Base-by-base conservation (phyloP, 495 filamentous ascomycete genomes). In the Durotheca rogersii region DNA sequence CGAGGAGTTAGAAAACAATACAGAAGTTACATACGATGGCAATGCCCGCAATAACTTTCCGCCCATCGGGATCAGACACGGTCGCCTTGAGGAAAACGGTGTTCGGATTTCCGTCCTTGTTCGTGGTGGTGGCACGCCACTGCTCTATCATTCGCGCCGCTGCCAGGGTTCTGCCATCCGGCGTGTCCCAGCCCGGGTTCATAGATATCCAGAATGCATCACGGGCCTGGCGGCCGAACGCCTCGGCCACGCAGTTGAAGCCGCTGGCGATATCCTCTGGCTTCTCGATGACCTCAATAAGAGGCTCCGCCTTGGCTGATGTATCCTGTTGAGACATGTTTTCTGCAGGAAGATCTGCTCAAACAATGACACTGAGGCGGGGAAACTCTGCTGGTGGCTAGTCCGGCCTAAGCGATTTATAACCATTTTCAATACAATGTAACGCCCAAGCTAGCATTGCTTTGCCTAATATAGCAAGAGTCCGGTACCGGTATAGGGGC, bases 31-130 rank as follows among this genome's bases (percentile, higher is more conserved):
- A n/a, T n/a, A n/a, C n/a, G 32, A 73, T 68, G 4, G 72, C 72
- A 4, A 70, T 41, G 6, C 74, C 74, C 7, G 53, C 74, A 32
- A 73, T 63, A 4, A 55, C 36, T 9, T 58, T 52, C 2, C 40
- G 25, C 1, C 30, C 14, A 4, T 58, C n/a, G 1, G 41, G 47
- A 32, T 46, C 40, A 0, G 68, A 58, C 4, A 77, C 23, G 4
- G 65, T 72, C 4, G 72, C 72, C 16, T 73, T 75, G 43, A 78
- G 67, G 30, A 70, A 76, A 1, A 75, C 35, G 0, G 65, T 67
- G 36, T 73, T 73, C 0, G 71, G 60, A 18, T 67, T 52, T 6
- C 73, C 70, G n/a, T 58, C 45, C 21, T 67, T 60, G 23, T 65
- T 65, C 4, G 52, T 63, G 0, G 47, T 67, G 12, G 42, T 53